phyloP scores from a whole-genome alignment of 345 rosid genomes.

The Acer campestre region DNA sequence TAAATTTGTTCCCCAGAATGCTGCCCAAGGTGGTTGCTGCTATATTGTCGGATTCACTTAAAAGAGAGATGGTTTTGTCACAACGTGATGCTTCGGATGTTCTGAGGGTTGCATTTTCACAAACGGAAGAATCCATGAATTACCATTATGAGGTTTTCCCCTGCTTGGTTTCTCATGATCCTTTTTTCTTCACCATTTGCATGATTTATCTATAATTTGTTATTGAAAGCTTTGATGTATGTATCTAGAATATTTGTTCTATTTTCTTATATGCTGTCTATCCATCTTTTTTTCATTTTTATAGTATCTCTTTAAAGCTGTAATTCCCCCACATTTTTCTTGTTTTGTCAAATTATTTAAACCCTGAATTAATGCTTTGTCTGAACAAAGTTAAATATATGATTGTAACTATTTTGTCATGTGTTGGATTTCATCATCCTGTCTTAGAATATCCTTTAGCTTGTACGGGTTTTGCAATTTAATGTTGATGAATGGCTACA shows the following conservation, averaged over 20 bases:
- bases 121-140: constrained; percentile 83
- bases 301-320: constrained; percentile 8
- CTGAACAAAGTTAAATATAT: neutral
- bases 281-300: neutral
- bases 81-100: constrained; percentile 80
- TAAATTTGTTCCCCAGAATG: constrained; percentile 48
- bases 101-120: constrained; percentile 71
- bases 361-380: neutral
- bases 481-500: neutral
- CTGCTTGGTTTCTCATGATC: constrained; percentile 2
- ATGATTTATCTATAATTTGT: neutral
- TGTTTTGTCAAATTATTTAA: neutral
- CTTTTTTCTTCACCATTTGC: constrained; percentile 5
- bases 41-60: constrained; percentile 68
- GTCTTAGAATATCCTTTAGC: neutral
- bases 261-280: neutral
- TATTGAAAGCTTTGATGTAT: constrained; percentile 19
- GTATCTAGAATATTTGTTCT: neutral
- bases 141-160: constrained; percentile 79
- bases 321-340: neutral
- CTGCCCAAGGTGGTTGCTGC: constrained; percentile 75
- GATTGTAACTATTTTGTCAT: neutral
- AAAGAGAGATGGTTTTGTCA: constrained; percentile 69
- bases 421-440: neutral
- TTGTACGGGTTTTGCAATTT: neutral